A percentile compares a stretch with the other conserved stretches of the same genome.
These are phyloP conservation scores for Phytophthora podocarpi DNA, from an alignment of 352 stramenopile genomes.

Conservation along the genomic window DNA sequence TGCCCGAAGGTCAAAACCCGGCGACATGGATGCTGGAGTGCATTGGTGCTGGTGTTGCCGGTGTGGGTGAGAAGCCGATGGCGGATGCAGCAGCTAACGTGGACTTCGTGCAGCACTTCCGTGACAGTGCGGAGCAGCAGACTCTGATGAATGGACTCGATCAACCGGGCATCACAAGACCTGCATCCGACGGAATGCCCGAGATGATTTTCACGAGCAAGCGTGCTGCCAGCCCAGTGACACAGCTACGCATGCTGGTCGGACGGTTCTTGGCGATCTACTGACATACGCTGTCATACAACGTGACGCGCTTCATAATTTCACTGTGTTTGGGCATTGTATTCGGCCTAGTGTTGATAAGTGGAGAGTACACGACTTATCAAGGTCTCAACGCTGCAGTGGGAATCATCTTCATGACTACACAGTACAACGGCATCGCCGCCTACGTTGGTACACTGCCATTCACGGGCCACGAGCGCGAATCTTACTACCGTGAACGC, in stretches of 20 bases:
- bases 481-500: slow-evolving; percentile 71
- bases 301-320: slow-evolving; percentile 4
- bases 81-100: slow-evolving; percentile 11
- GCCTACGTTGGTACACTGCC: slow-evolving; percentile 65
- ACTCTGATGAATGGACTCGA: slow-evolving; percentile 17
- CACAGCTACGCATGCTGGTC: slow-evolving; percentile 36
- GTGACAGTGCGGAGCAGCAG: slow-evolving; percentile 25
- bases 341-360: slow-evolving; percentile 35
- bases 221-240: slow-evolving; percentile 18
- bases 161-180: slow-evolving; percentile 25
- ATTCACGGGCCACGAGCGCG: slow-evolving; percentile 70
- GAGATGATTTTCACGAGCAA: slow-evolving; percentile 38
- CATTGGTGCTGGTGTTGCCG: slow-evolving; percentile 42
- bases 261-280: slow-evolving; percentile 22
- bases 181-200: slow-evolving; percentile 7
- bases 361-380: slow-evolving; percentile 24
- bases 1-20: slow-evolving; percentile 43
- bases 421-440: slow-evolving; percentile 71
- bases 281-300: slow-evolving; percentile 20
- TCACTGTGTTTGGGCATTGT: slow-evolving; percentile 11
- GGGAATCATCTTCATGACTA: slow-evolving; percentile 71
- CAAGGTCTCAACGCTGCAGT: slow-evolving; percentile 39
- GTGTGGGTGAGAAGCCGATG: slow-evolving; percentile 3
- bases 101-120: slow-evolving; percentile 34
- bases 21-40: slow-evolving; percentile 87